Base-by-base conservation (phyloP, 192 early-diverging fungal genomes). In the Coemansia sp. region DNA sequence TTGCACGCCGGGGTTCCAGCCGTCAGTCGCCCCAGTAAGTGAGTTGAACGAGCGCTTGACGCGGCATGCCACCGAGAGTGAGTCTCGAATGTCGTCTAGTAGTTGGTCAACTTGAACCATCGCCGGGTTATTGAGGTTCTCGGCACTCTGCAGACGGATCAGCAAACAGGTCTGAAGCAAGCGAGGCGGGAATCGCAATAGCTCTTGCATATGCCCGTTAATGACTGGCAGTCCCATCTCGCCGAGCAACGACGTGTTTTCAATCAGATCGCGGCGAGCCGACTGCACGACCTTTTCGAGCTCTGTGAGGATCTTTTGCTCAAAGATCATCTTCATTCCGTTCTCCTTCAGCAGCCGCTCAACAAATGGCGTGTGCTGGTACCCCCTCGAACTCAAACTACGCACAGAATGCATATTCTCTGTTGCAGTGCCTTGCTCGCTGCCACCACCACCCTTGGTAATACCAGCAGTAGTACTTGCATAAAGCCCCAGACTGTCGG, bases 341-440 rank as follows among this genome's bases (percentile, higher is more conserved):
- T 88, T 90, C 68, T 96, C 94, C 77, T 93, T 94, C 52, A 94
- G 78, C 60, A 96, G 81, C 59, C 91, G 86, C 77, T 96, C 94
- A 30, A 96, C 86, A 80, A 96, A 96, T 30, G 93, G 91, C 37
- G 81, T 84, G 62, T 78, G 76, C 64, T 74, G 67, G 40, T 67
- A 69, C 5, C 55, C 76, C 61, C 72, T 67, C 39, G 55, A 58
- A 16, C 32, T 33, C 55, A 58, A 58, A 32, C 55, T 58, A n/a
- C 55, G 55, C 17, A 32, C 38, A 52, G n/a, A 13, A n/a, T 28
- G 23, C n/a, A 35, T 23, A 14, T n/a, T 17, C 5, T 66, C 47
- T 3, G 58, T 16, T 0, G 66, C 52, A n/a, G 39, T 21, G 19
- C 47, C 47, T 21, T 46, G 26, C 26, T 64, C 63, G 16, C 63